Conservation (phyloP, 345 rosid species). For the Arabidopsis arenosa region DNA sequence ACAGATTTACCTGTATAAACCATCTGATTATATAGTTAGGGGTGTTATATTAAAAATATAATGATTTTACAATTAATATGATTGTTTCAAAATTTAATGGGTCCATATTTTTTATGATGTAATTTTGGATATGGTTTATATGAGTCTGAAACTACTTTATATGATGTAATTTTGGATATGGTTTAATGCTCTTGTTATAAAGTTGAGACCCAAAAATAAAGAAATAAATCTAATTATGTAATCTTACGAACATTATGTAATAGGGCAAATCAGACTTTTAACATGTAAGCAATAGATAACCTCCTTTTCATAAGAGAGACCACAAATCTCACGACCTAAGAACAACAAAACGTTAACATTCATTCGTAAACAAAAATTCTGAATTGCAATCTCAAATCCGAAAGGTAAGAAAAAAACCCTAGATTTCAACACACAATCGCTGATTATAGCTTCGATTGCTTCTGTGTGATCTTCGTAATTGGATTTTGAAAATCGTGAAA, state of each 20-base stretch:
- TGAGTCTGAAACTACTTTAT: too few relatives aligned
- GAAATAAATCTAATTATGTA: not conserved
- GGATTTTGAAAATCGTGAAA: not conserved
- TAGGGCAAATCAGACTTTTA: not conserved
- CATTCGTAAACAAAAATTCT: not conserved
- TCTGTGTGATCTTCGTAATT: not conserved
- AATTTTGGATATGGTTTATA: too few relatives aligned
- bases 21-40: too few relatives aligned
- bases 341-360: not conserved
- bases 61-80: too few relatives aligned
- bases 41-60: too few relatives aligned
- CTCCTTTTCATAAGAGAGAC: not conserved
- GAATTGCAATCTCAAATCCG: not conserved
- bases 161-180: too few relatives aligned
- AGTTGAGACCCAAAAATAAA: not conserved
- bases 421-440: not conserved
- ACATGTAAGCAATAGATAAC: not conserved
- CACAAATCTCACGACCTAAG: not conserved
- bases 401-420: constrained; percentile 8
- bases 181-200: too few relatives aligned
- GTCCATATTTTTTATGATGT: too few relatives aligned
- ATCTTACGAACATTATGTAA: not conserved
- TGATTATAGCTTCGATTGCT: not conserved
- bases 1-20: too few relatives aligned
- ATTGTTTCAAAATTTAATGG: too few relatives aligned